phyloP scores from a whole-genome alignment of 2,329 filamentous ascomycete genomes.

The Colletotrichum australisinense region DNA sequence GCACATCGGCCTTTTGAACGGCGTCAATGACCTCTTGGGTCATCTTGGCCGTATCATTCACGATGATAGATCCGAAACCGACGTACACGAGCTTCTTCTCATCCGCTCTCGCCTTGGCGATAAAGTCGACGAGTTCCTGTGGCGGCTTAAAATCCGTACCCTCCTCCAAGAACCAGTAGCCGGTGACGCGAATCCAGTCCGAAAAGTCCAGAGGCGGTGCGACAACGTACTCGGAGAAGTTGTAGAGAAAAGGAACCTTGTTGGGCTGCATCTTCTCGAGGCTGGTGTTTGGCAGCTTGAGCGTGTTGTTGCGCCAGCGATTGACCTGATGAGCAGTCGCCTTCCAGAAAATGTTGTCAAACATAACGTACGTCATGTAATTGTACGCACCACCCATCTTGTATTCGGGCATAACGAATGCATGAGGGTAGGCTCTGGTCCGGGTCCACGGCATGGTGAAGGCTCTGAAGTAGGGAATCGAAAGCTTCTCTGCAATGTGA shows the following conservation, averaged over 20 bases:
- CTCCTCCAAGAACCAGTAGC: slow-evolving; percentile 98
- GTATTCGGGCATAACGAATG: slow-evolving; percentile 90
- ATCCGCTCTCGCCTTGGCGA: slow-evolving; percentile 82
- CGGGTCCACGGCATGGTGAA: slow-evolving; percentile 99
- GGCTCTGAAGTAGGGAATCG: slow-evolving; percentile 94
- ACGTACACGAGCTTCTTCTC: slow-evolving; percentile 95
- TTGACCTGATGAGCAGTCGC: slow-evolving; percentile 93
- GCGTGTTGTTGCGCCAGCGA: slow-evolving; percentile 84
- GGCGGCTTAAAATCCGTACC: slow-evolving; percentile 76
- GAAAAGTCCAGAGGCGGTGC: slow-evolving; percentile 93
- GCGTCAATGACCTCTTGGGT: slow-evolving; percentile 94
- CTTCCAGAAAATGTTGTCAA: slow-evolving; percentile 97
- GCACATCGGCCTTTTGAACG: slow-evolving; percentile 89
- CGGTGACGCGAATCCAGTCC: slow-evolving; percentile 97
- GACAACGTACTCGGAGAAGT: slow-evolving; percentile 95
- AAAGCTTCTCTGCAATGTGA: slow-evolving; percentile 93
- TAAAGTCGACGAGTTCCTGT: slow-evolving; percentile 81
- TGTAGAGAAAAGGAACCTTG: slow-evolving; percentile 98
- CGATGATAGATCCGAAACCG: slow-evolving; percentile 95
- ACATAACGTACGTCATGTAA: slow-evolving; percentile 93
- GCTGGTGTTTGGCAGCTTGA: slow-evolving; percentile 83
- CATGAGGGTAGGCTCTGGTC: slow-evolving; percentile 94
- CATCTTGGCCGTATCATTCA: slow-evolving; percentile 87
- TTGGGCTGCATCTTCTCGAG: slow-evolving; percentile 94
- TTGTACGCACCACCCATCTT: slow-evolving; percentile 98